These are phyloP conservation scores for Tetrastigma voinierianum DNA, from an alignment of 164 flowering plant genomes.

Conservation along the genomic window DNA sequence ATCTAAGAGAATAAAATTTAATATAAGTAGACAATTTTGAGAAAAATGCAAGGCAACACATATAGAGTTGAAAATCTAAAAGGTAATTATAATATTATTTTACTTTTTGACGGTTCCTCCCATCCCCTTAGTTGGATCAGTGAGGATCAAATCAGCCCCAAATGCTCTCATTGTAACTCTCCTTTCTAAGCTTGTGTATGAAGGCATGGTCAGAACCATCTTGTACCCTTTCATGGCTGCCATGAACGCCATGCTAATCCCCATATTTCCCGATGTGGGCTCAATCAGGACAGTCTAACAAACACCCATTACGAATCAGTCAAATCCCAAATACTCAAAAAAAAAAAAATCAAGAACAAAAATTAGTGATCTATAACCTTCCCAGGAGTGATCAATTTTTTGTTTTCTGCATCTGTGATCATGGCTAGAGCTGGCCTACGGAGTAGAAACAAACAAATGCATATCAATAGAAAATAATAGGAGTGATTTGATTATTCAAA, in stretches of 20 bases:
- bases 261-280: slow-evolving; percentile 99
- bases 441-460: too few relatives aligned
- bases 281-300: slow-evolving; percentile 80
- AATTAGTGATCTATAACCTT: slow-evolving; percentile 43
- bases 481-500: too few relatives aligned
- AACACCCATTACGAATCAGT: not conserved
- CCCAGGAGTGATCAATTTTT: slow-evolving; percentile 65
- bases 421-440: slow-evolving; percentile 77
- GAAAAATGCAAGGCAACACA: too few relatives aligned
- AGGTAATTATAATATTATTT: too few relatives aligned
- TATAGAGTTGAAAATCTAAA: too few relatives aligned
- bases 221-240: slow-evolving; percentile 95
- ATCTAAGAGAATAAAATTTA: too few relatives aligned
- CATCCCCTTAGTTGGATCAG: slow-evolving; percentile 94
- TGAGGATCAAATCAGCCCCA: slow-evolving; percentile 84
- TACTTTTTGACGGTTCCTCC: slow-evolving; percentile 92
- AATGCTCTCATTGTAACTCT: slow-evolving; percentile 92
- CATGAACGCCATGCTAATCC: slow-evolving; percentile 95
- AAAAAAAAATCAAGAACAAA: not conserved
- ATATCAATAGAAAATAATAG: too few relatives aligned
- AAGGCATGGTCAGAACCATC: slow-evolving; percentile 93
- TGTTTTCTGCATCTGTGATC: slow-evolving; percentile 86
- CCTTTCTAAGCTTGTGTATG: slow-evolving; percentile 98
- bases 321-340: not conserved
- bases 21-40: too few relatives aligned